Evolutionary conservation across 2,329 filamentous ascomycete species (phyloP).

Genomic region (Penicillium sp.): DNA sequence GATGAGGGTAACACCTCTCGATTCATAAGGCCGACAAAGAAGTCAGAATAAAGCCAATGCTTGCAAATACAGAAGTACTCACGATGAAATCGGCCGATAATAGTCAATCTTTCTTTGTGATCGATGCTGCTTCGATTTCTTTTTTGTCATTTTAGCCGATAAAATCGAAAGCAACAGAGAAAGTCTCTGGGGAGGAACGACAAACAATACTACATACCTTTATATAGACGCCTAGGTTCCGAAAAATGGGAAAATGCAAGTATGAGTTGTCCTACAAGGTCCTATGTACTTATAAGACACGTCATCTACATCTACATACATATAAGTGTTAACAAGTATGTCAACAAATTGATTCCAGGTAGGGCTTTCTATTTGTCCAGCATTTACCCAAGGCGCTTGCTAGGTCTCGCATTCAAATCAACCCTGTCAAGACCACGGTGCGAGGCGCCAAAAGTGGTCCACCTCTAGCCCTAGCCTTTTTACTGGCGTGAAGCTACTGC

Average conservation of each 20-base stretch:
- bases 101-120: background rate
- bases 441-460: background rate
- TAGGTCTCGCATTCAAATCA: background rate
- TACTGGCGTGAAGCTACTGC: background rate
- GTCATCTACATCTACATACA: background rate
- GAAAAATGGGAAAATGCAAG: background rate
- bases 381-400: background rate
- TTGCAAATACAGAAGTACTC: background rate
- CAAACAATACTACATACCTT: background rate
- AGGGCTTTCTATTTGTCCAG: background rate
- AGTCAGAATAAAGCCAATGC: background rate
- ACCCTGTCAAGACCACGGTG: background rate
- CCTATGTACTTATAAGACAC: background rate
- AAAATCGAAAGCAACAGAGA: background rate
- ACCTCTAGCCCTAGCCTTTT: background rate
- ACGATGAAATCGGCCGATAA: background rate
- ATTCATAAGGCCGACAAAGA: constrained; percentile 1
- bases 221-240: background rate
- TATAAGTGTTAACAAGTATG: too few species aligned
- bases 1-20: background rate
- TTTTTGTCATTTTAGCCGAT: background rate
- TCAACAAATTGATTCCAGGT: background rate
- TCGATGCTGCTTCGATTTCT: background rate
- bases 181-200: background rate
- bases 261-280: background rate